A percentile compares a stretch with the other conserved stretches of the same genome.
These are phyloP conservation scores for Malus orientalis DNA, from an alignment of 306 rosid genomes.

Conservation along the genomic window DNA sequence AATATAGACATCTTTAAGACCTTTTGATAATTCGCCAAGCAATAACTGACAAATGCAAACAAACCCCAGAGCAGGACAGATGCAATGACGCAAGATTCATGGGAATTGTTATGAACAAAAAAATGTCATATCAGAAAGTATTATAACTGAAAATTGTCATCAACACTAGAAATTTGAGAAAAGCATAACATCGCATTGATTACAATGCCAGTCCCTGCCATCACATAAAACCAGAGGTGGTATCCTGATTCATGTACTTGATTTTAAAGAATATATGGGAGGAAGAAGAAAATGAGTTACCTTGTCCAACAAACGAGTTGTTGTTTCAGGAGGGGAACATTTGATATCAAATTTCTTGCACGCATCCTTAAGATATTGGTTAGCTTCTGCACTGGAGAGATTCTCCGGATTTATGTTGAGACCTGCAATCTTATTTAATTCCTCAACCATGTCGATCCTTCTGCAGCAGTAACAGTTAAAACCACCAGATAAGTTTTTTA, in stretches of 20 bases:
- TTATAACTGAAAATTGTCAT: neutral
- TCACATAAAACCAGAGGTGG: neutral
- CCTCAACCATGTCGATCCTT: constrained; percentile 91
- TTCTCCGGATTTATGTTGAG: constrained; percentile 69
- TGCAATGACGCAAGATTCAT: neutral
- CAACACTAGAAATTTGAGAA: neutral
- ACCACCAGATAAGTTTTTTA: constrained; percentile 9
- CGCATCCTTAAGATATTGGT: constrained; percentile 61
- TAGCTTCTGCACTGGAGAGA: constrained; percentile 67
- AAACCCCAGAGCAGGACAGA: neutral
- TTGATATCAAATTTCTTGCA: constrained; percentile 63
- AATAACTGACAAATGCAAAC: neutral
- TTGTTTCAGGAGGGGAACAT: constrained; percentile 89
- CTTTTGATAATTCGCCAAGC: neutral
- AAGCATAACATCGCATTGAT: neutral
- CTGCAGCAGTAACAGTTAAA: constrained; percentile 34
- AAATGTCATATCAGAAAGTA: neutral
- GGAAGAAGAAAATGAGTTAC: constrained; percentile 23
- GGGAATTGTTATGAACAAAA: neutral
- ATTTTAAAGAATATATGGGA: neutral
- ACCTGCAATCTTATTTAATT: constrained; percentile 62
- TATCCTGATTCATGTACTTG: neutral
- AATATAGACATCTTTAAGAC: neutral
- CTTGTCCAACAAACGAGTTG: constrained; percentile 81
- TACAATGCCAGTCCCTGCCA: neutral